Conservation (phyloP, 2,329 filamentous ascomycete species). For the Ascochyta fabae region DNA sequence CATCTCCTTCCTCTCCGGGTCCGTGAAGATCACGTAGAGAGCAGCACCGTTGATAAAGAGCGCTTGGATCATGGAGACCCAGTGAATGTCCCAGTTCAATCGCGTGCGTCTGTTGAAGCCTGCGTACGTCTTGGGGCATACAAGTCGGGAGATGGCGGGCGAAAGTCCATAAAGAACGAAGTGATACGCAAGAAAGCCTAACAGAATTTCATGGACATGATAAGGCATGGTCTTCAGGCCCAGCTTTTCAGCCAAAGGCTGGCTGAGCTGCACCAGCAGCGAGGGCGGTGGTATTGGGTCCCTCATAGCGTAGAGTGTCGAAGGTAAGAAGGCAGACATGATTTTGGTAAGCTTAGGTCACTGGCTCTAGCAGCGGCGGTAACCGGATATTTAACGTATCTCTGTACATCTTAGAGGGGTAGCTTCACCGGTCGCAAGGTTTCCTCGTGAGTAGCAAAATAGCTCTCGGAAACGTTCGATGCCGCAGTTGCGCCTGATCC, state of each 20-base stretch:
- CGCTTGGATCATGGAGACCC: conserved; percentile 80
- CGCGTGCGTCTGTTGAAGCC: conserved; percentile 67
- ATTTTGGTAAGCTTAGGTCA: conserved; percentile 17
- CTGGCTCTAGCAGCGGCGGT: conserved; percentile 9
- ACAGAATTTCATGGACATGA: conserved; percentile 77
- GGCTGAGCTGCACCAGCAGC: conserved; percentile 61
- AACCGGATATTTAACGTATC: conserved; percentile 15
- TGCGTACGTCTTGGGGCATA: conserved; percentile 70
- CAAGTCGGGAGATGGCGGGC: conserved; percentile 66
- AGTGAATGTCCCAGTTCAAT: conserved; percentile 86
- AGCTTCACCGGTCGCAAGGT: conserved; percentile 4
- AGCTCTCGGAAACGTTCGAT: conserved; percentile 17
- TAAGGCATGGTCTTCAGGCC: conserved; percentile 71
- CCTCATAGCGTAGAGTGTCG: conserved; percentile 61
- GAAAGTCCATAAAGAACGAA: conserved; percentile 71
- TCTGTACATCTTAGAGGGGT: not conserved
- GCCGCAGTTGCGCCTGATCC: conserved; percentile 19
- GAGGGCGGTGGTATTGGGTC: conserved; percentile 72
- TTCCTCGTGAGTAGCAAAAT: conserved; percentile 15
- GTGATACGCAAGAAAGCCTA: conserved; percentile 72
- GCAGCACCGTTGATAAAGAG: conserved; percentile 73
- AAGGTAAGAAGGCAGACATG: conserved; percentile 28
- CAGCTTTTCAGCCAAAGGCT: conserved; percentile 69
- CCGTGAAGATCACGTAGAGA: conserved; percentile 71
- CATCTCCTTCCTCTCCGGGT: conserved; percentile 71